Percentiles rank a stretch among this genome's conserved stretches.
phyloP scores from a whole-genome alignment of 345 rosid genomes.

The Erodium maritimum region DNA sequence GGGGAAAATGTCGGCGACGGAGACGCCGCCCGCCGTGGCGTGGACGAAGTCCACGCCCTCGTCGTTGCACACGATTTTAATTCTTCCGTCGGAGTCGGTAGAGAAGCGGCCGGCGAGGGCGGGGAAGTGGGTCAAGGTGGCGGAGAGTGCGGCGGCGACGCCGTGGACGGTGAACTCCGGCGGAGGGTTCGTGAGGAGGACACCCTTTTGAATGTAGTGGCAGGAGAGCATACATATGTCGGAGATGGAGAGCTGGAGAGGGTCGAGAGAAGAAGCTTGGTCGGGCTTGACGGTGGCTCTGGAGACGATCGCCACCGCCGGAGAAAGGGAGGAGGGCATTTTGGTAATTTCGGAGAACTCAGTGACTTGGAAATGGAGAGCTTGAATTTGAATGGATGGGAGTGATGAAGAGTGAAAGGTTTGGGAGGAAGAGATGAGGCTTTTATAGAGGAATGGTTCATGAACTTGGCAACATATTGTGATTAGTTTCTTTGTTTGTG shows the following conservation, averaged over 20 bases:
- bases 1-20: slow-evolving; percentile 26
- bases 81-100: slow-evolving; percentile 48
- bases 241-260: slow-evolving; percentile 72
- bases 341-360: neutral
- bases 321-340: slow-evolving; percentile 12
- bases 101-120: slow-evolving; percentile 73
- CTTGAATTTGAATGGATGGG: neutral
- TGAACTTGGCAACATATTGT: neutral
- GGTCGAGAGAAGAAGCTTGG: slow-evolving; percentile 20
- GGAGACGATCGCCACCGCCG: slow-evolving; percentile 33
- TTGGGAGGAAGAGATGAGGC: neutral
- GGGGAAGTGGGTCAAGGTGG: slow-evolving; percentile 63
- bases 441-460: neutral
- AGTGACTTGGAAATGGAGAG: neutral
- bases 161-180: slow-evolving; percentile 30
- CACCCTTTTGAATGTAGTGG: slow-evolving; percentile 93
- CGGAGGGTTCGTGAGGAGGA: slow-evolving; percentile 46
- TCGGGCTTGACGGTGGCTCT: slow-evolving; percentile 49
- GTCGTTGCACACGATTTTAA: slow-evolving; percentile 59
- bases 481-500: too few species aligned
- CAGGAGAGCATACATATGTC: slow-evolving; percentile 97
- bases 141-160: slow-evolving; percentile 38
- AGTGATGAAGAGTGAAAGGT: neutral
- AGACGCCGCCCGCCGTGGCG: slow-evolving; percentile 39
- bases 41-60: slow-evolving; percentile 61